Evolutionary conservation across 208 protist species (phyloP).

Genomic region (Wallacemonas rigidus): DNA sequence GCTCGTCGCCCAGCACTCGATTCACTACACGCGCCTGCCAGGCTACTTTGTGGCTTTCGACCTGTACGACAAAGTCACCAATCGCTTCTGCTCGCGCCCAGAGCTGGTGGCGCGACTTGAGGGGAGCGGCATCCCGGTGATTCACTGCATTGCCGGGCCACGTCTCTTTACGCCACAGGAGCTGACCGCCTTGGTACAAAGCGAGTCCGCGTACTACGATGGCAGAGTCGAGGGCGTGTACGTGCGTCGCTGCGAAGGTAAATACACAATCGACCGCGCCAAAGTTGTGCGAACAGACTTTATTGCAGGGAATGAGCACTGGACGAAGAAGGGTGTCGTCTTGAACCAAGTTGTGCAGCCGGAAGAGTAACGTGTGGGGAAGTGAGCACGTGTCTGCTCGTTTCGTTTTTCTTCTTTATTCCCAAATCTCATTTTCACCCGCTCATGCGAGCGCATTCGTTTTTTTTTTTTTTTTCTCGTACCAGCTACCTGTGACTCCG

Average conservation of each 20-base stretch:
- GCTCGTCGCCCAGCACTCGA: constrained; percentile 38
- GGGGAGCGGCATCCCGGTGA: constrained; percentile 22
- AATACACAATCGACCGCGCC: constrained; percentile 22
- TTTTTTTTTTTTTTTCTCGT: neutral
- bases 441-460: neutral
- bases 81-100: constrained; percentile 19
- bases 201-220: constrained; percentile 23
- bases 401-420: constrained; percentile 1
- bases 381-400: neutral
- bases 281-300: constrained; percentile 25
- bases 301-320: constrained; percentile 26
- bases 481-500: no score
- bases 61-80: constrained; percentile 30
- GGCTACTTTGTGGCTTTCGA: constrained; percentile 49
- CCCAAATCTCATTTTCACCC: neutral
- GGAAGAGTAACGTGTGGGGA: neutral
- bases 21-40: constrained; percentile 36
- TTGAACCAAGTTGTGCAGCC: constrained; percentile 16
- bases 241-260: constrained; percentile 21
- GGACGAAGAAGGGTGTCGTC: constrained; percentile 28
- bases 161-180: neutral
- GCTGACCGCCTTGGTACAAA: constrained; percentile 19
- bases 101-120: constrained; percentile 23
- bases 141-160: constrained; percentile 16
- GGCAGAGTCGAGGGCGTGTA: constrained; percentile 25